Base-by-base conservation (phyloP, 345 rosid species). In the Cardamine occulta region DNA sequence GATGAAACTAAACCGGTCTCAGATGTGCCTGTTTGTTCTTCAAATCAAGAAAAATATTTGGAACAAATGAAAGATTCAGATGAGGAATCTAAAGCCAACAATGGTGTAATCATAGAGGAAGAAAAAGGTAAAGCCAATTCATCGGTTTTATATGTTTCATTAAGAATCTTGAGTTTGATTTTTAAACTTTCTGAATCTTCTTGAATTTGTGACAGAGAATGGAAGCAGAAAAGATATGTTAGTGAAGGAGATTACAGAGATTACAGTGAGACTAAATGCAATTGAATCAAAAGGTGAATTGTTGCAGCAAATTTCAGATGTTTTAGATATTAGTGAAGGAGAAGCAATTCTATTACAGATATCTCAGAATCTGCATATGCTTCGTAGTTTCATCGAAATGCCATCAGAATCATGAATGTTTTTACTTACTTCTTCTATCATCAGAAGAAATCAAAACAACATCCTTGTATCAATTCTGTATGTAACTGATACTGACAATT, bases 361-460 rank as follows among this genome's bases (percentile, higher is more conserved):
- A 52, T 77, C 83, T 51, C 85, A 80, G 24, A 78, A 82, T 83
- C 81, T 82, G 35, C 82, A 82, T 39, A 77, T 80, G 80, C 82
- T 88, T 80, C 80, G 81, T 60, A 79, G 80, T 63, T 74, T 75
- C 53, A 57, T 83, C 40, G 74, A 81, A 53, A 63, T 51, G 75
- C 79, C 86, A 71, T 57, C 76, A 72, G 63, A 77, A 18, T 64
- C 73, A 57, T 77, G 56, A 77, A 5, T 63, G 5, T 75, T 15
- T 18, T 15, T 17, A 51, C 64, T 57, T 67, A 19, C 35, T 44
- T 76, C 28, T 70, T 76, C 34, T 76, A 9, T 76, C 28, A 44
- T 76, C 18, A 62, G 58, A 69, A 62, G 65, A 62, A 32, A 42
- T 52, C 29, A 54, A 69, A 37, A 63, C 44, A 76, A 45, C 53